These are phyloP conservation scores for Candida pini DNA, from an alignment of 805 yeast genomes.

Conservation along the genomic window DNA sequence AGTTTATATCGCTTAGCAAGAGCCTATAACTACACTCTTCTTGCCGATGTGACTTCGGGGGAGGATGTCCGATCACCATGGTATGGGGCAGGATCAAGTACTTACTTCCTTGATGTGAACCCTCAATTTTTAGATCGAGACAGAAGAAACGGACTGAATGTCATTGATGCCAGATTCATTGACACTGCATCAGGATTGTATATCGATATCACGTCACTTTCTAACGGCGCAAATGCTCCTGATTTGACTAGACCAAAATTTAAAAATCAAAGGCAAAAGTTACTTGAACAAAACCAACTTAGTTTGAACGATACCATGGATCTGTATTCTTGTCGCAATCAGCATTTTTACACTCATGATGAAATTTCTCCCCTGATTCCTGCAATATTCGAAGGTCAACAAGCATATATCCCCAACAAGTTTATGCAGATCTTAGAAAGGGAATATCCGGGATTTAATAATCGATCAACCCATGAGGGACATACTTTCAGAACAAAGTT, in stretches of 20 bases:
- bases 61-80: slow-evolving; percentile 5
- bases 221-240: slow-evolving; percentile 10
- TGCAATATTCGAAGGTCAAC: slow-evolving; percentile 54
- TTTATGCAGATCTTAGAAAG: slow-evolving; percentile 29
- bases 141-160: slow-evolving; percentile 43
- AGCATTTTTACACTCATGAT: slow-evolving; percentile 45
- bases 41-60: slow-evolving; percentile 33
- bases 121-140: slow-evolving; percentile 30
- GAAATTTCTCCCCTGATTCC: slow-evolving; percentile 49
- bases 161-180: slow-evolving; percentile 50
- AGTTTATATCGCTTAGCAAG: slow-evolving; percentile 40
- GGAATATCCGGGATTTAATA: slow-evolving; percentile 31
- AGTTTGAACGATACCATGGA: slow-evolving; percentile 7
- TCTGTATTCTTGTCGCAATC: slow-evolving; percentile 44
- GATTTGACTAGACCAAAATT: slow-evolving; percentile 4
- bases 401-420: slow-evolving; percentile 39
- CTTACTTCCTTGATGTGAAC: slow-evolving; percentile 29
- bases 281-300: slow-evolving; percentile 11
- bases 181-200: slow-evolving; percentile 44
- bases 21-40: slow-evolving; percentile 42
- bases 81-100: slow-evolving; percentile 27
- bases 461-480: slow-evolving; percentile 13
- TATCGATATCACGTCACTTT: slow-evolving; percentile 39
- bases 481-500: slow-evolving; percentile 20
- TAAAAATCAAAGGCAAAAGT: slow-evolving; percentile 12